Evolutionary conservation across 805 yeast genomes (phyloP), one percentile per base, ranked within the genome.

Genomic region (Nematodospora valgi): DNA sequence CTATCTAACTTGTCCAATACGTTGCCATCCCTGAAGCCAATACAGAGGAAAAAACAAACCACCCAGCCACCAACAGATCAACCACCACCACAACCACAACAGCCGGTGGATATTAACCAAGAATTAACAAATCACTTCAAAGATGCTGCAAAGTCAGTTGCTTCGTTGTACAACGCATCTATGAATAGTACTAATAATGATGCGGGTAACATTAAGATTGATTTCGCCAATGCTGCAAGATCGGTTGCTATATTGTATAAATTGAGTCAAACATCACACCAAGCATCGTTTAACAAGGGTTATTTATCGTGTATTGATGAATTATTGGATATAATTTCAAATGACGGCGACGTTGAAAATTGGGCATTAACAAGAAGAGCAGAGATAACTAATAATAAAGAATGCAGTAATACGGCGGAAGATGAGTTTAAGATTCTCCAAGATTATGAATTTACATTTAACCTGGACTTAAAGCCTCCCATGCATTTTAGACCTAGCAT

Each of bases 81-180:
- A 6, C 5, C 13, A 6, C n/a, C 25, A 6, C 10, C 25, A 6
- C 10, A 23, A 23, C 4, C 2, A 20, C 33, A 8, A 30, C 72
- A 78, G 3, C 61, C 75, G 8, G 66, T 72, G 72, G 23, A 64
- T 65, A 6, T 59, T 76, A n/a, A 53, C 76, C 60, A 57, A 27
- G 82, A 81, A 30, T 62, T 82, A 19, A 69, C 78, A 0, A 57
- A 62, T n/a, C 82, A 80, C 49, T 82, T 82, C 59, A 80, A 78
- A 53, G 69, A 68, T 37, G 88, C 88, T 5, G 88, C 88, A 18
- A 73, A 80, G 37, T 72, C 84, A 5, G 84, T 82, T 18, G 82
- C 88, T 11, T 72, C 61, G n/a, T 48, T 68, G 10, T 65, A 64
- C 42, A 62, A 62, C 43, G 43, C 52, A 6, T 44, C 56, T 10